Percentiles rank a stretch among this genome's conserved stretches.
These are phyloP conservation scores for Neofusicoccum ribis DNA, from an alignment of 2,329 filamentous ascomycete species.

Conservation along the genomic window DNA sequence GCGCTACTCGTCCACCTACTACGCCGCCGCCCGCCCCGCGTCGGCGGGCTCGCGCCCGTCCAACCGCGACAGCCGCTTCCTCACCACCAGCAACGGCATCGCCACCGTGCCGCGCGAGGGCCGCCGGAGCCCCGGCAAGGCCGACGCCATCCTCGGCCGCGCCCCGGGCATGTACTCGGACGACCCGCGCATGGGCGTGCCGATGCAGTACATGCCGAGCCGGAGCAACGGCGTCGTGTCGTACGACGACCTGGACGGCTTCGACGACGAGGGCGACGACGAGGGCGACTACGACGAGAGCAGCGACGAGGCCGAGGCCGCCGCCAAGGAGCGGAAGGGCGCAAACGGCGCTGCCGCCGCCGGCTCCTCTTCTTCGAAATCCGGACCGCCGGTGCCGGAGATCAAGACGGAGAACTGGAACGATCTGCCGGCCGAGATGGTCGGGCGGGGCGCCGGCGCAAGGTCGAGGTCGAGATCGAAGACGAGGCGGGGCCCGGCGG, in stretches of 20 bases:
- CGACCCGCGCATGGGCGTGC: slow-evolving; percentile 29
- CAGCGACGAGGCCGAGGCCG: slow-evolving; percentile 37
- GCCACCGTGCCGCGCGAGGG: slow-evolving; percentile 34
- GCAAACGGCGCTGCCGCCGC: slow-evolving; percentile 21
- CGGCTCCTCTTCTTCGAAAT: slow-evolving; percentile 13
- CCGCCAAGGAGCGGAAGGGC: slow-evolving; percentile 26
- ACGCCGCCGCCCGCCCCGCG: background rate
- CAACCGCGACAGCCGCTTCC: slow-evolving; percentile 30
- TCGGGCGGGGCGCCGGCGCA: slow-evolving; percentile 19
- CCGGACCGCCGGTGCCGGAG: slow-evolving; percentile 1
- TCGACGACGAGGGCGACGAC: slow-evolving; percentile 24
- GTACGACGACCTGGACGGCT: slow-evolving; percentile 16
- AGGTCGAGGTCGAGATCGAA: background rate
- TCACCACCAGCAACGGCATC: slow-evolving; percentile 36
- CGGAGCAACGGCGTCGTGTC: slow-evolving; percentile 23
- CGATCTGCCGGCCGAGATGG: slow-evolving; percentile 50
- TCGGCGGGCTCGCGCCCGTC: background rate
- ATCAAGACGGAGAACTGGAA: slow-evolving; percentile 47
- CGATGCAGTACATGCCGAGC: slow-evolving; percentile 40
- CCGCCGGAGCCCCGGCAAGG: slow-evolving; percentile 41
- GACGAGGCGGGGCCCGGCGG: background rate
- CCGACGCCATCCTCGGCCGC: slow-evolving; percentile 44
- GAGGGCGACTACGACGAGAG: slow-evolving; percentile 36
- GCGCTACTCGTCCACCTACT: slow-evolving; percentile 5
- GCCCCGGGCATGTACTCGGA: slow-evolving; percentile 38